phyloP scores from a whole-genome alignment of 257 asterid species.

The Plantago elongata region DNA sequence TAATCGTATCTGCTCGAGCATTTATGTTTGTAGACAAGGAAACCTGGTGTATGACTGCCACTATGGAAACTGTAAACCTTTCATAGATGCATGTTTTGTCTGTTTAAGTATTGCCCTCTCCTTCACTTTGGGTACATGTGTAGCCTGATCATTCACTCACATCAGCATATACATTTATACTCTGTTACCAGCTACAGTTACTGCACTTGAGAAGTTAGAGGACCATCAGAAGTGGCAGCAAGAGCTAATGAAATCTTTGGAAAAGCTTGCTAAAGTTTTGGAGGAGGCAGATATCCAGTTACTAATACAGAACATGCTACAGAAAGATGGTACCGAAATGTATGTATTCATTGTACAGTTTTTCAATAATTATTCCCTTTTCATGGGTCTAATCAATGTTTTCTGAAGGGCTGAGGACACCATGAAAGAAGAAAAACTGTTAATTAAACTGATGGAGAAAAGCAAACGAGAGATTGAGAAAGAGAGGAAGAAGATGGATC shows the following conservation, averaged over 20 bases:
- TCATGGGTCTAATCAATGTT: conserved; percentile 20
- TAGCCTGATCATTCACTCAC: not conserved
- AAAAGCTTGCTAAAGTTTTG: conserved; percentile 57
- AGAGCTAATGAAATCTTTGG: conserved; percentile 67
- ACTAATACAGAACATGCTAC: conserved; percentile 41
- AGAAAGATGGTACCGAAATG: conserved; percentile 55
- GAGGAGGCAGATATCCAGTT: conserved; percentile 67
- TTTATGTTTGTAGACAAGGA: not conserved
- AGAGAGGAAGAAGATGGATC: conserved; percentile 62
- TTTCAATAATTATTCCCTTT: conserved; percentile 15
- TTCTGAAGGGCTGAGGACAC: conserved; percentile 63
- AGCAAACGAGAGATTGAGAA: conserved; percentile 68
- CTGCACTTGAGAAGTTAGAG: conserved; percentile 49
- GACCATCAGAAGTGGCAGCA: conserved; percentile 36
- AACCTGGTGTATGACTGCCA: not conserved
- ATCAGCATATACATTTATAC: conserved; percentile 5
- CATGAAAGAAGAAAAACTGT: conserved; percentile 43
- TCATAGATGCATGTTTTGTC: not conserved
- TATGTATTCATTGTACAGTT: conserved; percentile 34
- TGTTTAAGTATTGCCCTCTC: not conserved
- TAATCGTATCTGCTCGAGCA: not conserved
- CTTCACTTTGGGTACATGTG: not conserved
- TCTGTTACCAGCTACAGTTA: conserved; percentile 59
- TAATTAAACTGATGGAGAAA: conserved; percentile 74
- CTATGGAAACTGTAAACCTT: not conserved